Conservation (phyloP, 768 basidiomycete genomes). For the Kondoa subrosea region DNA sequence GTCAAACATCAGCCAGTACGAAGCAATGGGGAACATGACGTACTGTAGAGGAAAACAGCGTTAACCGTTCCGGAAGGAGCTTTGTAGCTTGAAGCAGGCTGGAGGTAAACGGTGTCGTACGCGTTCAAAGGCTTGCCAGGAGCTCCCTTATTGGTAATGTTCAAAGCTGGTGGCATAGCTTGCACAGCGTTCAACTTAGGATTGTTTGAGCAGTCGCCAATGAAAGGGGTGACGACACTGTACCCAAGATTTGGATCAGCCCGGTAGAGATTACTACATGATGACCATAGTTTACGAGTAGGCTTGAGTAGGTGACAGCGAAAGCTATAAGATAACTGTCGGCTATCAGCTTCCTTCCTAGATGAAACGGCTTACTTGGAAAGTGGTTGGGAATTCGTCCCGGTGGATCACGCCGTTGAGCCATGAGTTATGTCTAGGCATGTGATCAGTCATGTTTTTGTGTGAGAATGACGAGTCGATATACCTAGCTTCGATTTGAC, state of each 20-base stretch:
- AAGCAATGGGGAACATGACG: neutral
- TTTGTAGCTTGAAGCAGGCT: neutral
- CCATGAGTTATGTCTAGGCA: conserved; percentile 15
- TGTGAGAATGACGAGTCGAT: neutral
- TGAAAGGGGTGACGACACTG: conserved; percentile 15
- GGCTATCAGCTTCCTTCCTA: neutral
- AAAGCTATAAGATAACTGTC: conserved; percentile 7
- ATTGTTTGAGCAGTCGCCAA: conserved; percentile 9
- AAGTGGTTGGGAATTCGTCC: conserved; percentile 8
- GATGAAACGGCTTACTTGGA: neutral
- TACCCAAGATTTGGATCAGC: no score
- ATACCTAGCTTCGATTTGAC: conserved; percentile 12
- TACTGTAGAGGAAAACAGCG: neutral
- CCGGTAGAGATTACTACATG: no score
- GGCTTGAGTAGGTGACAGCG: conserved; percentile 12
- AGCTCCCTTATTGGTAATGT: conserved; percentile 13
- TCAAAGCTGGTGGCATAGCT: conserved; percentile 12
- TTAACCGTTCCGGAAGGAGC: conserved; percentile 8
- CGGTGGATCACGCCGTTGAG: conserved; percentile 14
- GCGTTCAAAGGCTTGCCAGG: conserved; percentile 11
- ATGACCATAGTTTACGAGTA: no score
- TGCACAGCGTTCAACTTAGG: conserved; percentile 10
- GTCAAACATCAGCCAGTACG: neutral
- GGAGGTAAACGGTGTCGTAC: conserved; percentile 13
- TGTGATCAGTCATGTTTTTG: no score